A percentile compares a stretch with the other conserved stretches of the same genome.
phyloP scores from a whole-genome alignment of 352 stramenopile species.

The Blastocystis sp. region DNA sequence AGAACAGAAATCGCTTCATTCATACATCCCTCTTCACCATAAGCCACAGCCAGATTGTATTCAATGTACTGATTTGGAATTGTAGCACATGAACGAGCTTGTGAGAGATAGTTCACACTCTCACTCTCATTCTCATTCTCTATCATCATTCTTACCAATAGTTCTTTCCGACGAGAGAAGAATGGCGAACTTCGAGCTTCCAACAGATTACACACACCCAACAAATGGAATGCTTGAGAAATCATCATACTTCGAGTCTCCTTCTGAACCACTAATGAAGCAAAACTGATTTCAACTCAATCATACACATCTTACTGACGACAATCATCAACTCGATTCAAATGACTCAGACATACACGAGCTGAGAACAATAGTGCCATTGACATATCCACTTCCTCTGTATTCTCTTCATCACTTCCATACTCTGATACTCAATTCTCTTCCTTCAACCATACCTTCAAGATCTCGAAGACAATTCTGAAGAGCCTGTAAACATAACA shows the following conservation, averaged over 20 bases:
- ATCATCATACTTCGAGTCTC: background rate
- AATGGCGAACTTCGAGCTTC: background rate
- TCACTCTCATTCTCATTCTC: background rate
- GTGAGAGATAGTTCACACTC: background rate
- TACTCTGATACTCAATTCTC: background rate
- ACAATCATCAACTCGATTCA: constrained; percentile 9
- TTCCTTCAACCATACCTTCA: background rate
- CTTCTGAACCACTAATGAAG: background rate
- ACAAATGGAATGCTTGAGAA: background rate
- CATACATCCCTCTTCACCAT: background rate
- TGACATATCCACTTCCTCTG: background rate
- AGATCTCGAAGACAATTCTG: background rate
- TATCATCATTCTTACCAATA: background rate
- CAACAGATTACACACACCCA: background rate
- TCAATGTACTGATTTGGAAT: background rate
- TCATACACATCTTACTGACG: background rate
- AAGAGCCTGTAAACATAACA: constrained; percentile 14
- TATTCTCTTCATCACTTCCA: too few relatives aligned
- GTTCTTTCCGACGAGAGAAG: background rate
- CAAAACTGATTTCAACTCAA: background rate
- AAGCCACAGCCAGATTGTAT: background rate
- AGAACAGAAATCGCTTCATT: background rate
- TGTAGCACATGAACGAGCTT: background rate
- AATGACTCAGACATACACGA: background rate
- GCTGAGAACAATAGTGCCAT: background rate